These are phyloP conservation scores for Brettanomyces custersianus DNA, from an alignment of 805 yeast genomes.

Conservation along the genomic window DNA sequence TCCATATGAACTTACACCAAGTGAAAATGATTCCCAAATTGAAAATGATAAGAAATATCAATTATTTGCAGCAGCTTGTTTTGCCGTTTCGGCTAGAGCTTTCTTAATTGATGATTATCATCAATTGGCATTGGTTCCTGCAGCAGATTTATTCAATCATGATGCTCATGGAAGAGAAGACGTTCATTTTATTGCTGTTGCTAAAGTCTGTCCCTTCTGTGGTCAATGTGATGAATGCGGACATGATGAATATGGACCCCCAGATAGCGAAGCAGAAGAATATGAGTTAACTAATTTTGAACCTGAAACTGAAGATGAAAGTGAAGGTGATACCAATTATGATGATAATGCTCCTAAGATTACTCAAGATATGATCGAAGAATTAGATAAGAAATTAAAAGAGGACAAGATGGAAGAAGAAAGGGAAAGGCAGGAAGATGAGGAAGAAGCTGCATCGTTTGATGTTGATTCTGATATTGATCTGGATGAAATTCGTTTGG, in stretches of 20 bases:
- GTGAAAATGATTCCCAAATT: constrained; percentile 9
- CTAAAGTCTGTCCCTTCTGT: constrained; percentile 27
- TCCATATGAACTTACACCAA: constrained; percentile 28
- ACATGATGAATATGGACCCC: constrained; percentile 21
- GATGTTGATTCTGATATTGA: constrained; percentile 14
- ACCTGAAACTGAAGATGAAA: constrained; percentile 19
- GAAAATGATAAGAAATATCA: constrained; percentile 25
- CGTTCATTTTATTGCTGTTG: constrained; percentile 55
- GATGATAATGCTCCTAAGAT: constrained; percentile 21
- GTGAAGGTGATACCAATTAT: constrained; percentile 13
- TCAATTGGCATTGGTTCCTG: constrained; percentile 74
- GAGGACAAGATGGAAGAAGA: constrained; percentile 16
- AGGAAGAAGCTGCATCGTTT: constrained; percentile 13
- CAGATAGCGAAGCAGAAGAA: constrained; percentile 30
- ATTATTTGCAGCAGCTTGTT: constrained; percentile 48
- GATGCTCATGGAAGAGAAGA: constrained; percentile 40
- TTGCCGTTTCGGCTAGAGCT: constrained; percentile 66
- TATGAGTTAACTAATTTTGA: constrained; percentile 26
- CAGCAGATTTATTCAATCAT: constrained; percentile 87
- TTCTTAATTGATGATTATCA: constrained; percentile 73
- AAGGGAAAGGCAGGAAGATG: constrained; percentile 12
- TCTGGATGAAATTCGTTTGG: constrained; percentile 26
- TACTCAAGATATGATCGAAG: constrained; percentile 23
- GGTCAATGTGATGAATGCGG: constrained; percentile 25
- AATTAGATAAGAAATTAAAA: constrained; percentile 21